phyloP scores from a whole-genome alignment of 148 eudicot species.

The Heliosperma pusillum region DNA sequence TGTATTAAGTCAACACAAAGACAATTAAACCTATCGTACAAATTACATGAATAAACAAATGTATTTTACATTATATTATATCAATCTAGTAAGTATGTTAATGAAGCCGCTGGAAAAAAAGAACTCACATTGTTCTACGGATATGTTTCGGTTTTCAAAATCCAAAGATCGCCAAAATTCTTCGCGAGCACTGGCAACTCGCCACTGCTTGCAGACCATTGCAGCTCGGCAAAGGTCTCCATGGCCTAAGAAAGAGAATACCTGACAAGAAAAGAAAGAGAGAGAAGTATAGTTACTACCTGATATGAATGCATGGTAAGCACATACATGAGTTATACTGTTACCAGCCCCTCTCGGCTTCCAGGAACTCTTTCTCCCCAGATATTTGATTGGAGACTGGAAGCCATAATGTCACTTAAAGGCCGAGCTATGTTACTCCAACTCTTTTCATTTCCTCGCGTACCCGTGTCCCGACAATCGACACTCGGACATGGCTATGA shows the following conservation, averaged over 20 bases:
- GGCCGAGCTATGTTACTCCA: too few relatives aligned
- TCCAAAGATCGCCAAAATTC: slow-evolving; percentile 87
- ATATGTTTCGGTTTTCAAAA: slow-evolving; percentile 68
- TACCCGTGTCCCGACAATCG: too few relatives aligned
- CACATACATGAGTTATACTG: background rate
- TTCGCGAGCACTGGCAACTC: slow-evolving; percentile 84
- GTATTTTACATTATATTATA: background rate
- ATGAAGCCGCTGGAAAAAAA: background rate
- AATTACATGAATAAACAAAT: background rate
- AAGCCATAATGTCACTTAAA: background rate
- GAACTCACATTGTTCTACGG: slow-evolving; percentile 69
- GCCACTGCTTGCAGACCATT: slow-evolving; percentile 95
- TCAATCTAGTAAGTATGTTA: background rate
- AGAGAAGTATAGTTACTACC: background rate
- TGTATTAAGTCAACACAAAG: background rate
- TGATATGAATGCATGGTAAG: background rate
- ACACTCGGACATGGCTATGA: too few relatives aligned
- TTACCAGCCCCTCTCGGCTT: slow-evolving; percentile 1
- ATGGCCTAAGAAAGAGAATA: slow-evolving; percentile 77
- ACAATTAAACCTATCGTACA: background rate
- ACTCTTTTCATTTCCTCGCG: too few relatives aligned
- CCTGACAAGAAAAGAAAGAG: slow-evolving; percentile 37
- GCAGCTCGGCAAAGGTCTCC: slow-evolving; percentile 85
- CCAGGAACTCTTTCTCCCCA: background rate
- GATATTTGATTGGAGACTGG: background rate